Evolutionary conservation across 2,329 filamentous ascomycete genomes (phyloP).

Genomic region (Achaetomium macrosporum): DNA sequence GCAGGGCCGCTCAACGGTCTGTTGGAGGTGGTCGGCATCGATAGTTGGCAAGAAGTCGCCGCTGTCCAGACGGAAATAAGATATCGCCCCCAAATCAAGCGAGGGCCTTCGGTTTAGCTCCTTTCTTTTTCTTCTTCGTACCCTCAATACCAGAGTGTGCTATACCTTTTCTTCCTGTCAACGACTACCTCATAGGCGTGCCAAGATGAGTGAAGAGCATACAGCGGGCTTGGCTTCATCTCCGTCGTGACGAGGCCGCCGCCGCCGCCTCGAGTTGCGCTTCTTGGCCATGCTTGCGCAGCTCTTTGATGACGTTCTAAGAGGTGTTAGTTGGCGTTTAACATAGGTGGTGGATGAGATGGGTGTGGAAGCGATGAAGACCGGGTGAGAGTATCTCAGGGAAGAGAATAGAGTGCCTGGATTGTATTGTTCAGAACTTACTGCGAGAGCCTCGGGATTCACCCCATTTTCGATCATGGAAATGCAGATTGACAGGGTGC

Average conservation of each 20-base stretch:
- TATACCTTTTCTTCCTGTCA: neutral
- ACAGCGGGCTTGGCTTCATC: constrained; percentile 5
- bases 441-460: constrained; percentile 89
- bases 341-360: neutral
- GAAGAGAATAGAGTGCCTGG: too few species aligned
- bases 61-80: too few species aligned
- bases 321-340: neutral
- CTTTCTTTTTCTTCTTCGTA: too few species aligned
- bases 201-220: neutral
- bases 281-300: constrained; percentile 51
- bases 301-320: constrained; percentile 55
- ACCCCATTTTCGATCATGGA: constrained; percentile 96
- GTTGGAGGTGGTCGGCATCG: too few species aligned
- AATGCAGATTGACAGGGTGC: constrained; percentile 88
- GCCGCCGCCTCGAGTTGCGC: constrained; percentile 37
- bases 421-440: too few species aligned
- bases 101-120: too few species aligned
- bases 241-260: constrained; percentile 9
- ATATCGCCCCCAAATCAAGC: too few species aligned
- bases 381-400: too few species aligned
- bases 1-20: too few species aligned
- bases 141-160: too few species aligned
- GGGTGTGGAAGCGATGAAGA: too few species aligned
- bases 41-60: too few species aligned
- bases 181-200: neutral